A percentile compares a stretch with the other conserved stretches of the same genome.
phyloP scores from a whole-genome alignment of 139 green algal species.

The Tetradesmus lagerheimii region DNA sequence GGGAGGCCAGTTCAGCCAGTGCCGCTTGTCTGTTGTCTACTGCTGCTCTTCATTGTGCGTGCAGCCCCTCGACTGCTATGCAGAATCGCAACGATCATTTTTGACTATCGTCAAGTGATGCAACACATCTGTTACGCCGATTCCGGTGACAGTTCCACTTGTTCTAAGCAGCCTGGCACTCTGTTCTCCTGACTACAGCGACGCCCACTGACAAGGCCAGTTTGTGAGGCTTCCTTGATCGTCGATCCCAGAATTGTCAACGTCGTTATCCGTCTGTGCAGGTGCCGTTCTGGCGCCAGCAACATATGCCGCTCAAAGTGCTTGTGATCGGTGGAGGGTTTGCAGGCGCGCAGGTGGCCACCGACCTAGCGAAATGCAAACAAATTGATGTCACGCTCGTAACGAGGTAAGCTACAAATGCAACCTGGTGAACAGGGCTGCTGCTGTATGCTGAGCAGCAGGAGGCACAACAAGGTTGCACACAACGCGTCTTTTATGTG shows the following conservation, averaged over 20 bases:
- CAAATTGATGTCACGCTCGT: conserved; percentile 23
- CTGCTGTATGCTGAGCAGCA: no score
- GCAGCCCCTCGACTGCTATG: not conserved
- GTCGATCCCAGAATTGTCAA: no score
- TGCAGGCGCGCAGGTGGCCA: not conserved
- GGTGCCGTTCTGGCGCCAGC: not conserved
- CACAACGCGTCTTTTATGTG: no score
- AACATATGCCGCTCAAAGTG: conserved; percentile 9
- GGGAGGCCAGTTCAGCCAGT: not conserved
- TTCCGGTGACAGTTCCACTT: not conserved
- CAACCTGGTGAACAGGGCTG: no score
- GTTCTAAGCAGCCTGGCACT: not conserved
- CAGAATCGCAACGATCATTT: not conserved
- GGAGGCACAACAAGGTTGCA: no score
- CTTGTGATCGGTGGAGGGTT: conserved; percentile 42
- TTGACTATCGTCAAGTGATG: not conserved
- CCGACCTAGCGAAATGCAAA: not conserved
- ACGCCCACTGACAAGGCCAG: no score
- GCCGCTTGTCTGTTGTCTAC: not conserved
- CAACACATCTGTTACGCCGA: not conserved
- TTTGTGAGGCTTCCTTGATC: no score
- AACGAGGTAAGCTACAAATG: not conserved
- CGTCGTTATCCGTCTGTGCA: no score
- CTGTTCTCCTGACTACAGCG: no score
- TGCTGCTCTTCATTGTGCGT: not conserved